Percentiles rank a stretch among this genome's conserved stretches.
phyloP scores from a whole-genome alignment of 768 basidiomycete genomes.

The Postia placenta region DNA sequence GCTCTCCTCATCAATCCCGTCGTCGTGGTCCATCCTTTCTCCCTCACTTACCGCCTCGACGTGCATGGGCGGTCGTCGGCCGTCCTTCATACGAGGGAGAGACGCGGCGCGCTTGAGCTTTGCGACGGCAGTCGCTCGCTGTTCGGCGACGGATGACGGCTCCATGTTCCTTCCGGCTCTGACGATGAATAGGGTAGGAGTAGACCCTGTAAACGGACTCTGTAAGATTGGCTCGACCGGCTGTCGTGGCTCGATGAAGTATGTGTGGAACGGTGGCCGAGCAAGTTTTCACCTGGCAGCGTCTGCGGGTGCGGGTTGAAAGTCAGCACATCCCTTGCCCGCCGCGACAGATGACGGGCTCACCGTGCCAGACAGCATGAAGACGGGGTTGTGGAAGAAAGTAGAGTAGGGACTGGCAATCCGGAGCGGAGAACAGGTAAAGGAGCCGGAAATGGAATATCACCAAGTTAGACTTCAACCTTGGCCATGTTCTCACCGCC shows the following conservation, averaged over 20 bases:
- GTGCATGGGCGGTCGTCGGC: slow-evolving; percentile 83
- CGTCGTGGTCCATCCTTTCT: slow-evolving; percentile 43
- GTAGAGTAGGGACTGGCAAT: slow-evolving; percentile 2
- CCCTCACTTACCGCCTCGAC: slow-evolving; percentile 79
- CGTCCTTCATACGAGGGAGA: slow-evolving; percentile 87
- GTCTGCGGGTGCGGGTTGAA: slow-evolving; percentile 4
- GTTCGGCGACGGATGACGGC: slow-evolving; percentile 51
- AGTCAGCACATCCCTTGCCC: background rate
- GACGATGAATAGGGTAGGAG: slow-evolving; percentile 14
- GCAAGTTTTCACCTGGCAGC: slow-evolving; percentile 9
- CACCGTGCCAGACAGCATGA: slow-evolving; percentile 16
- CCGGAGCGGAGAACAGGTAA: slow-evolving; percentile 10
- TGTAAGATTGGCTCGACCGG: slow-evolving; percentile 17
- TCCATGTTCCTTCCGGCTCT: slow-evolving; percentile 26
- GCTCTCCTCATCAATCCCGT: slow-evolving; percentile 30
- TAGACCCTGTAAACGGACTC: slow-evolving; percentile 18
- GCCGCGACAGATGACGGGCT: background rate
- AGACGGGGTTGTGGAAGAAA: slow-evolving; percentile 6
- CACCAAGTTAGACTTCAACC: slow-evolving; percentile 7
- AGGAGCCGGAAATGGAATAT: slow-evolving; percentile 7
- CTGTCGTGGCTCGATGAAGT: slow-evolving; percentile 11
- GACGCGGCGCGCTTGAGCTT: slow-evolving; percentile 91
- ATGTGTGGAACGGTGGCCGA: slow-evolving; percentile 6
- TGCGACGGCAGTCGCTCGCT: slow-evolving; percentile 83
- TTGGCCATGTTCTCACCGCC: slow-evolving; percentile 6